phyloP scores from a whole-genome alignment of 208 protist species.

The Jaenimonas drosophilae region DNA sequence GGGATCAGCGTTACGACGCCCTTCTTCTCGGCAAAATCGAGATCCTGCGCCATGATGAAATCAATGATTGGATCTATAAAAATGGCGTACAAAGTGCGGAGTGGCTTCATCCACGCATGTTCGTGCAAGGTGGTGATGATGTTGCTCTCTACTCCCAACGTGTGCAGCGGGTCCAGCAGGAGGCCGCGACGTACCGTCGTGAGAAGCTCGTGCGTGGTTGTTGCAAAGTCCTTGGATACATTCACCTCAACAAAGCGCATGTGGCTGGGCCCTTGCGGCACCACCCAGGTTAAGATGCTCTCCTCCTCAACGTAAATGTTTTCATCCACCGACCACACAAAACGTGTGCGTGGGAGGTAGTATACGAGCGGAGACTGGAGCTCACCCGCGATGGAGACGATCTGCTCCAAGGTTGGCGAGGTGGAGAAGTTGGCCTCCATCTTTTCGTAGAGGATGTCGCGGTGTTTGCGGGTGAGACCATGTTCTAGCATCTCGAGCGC shows the following conservation, averaged over 20 bases:
- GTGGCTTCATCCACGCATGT: conserved; percentile 67
- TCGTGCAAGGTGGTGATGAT: conserved; percentile 63
- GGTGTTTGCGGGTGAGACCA: conserved; percentile 48
- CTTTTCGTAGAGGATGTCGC: conserved; percentile 74
- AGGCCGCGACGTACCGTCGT: conserved; percentile 37
- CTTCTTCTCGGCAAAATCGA: conserved; percentile 29
- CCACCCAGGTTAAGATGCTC: conserved; percentile 77
- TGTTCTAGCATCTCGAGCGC: conserved; percentile 78
- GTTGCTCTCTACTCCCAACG: conserved; percentile 8
- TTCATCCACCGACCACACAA: conserved; percentile 40
- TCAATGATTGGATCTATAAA: conserved; percentile 80
- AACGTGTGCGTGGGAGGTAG: conserved; percentile 50
- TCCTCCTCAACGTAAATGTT: conserved; percentile 43
- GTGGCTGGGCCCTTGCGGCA: conserved; percentile 59
- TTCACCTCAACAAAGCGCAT: conserved; percentile 85
- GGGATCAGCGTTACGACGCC: conserved; percentile 80
- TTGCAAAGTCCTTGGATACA: conserved; percentile 70
- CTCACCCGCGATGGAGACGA: conserved; percentile 59
- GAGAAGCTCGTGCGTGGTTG: conserved; percentile 45
- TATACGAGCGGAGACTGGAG: conserved; percentile 62
- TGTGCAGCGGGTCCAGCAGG: conserved; percentile 36
- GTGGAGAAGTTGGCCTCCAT: conserved; percentile 58
- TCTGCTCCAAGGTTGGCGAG: conserved; percentile 69
- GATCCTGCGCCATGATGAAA: conserved; percentile 60
- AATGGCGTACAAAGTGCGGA: conserved; percentile 73